These are phyloP conservation scores for Elsinoe batatas DNA, from an alignment of 2,329 filamentous ascomycete species.

Conservation along the genomic window DNA sequence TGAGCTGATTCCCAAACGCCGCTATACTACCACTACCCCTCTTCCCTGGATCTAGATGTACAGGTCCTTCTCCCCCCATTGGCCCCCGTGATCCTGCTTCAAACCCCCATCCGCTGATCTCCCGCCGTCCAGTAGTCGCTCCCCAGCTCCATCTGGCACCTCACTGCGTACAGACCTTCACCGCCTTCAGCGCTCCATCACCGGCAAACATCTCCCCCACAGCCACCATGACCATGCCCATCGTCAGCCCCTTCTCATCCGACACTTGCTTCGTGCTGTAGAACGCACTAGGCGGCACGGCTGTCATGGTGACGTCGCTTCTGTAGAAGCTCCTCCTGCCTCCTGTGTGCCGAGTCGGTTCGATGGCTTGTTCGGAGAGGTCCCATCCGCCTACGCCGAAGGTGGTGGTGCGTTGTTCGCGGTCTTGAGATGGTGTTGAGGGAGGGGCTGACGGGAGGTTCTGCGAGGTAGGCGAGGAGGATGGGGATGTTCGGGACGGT, in stretches of 20 bases:
- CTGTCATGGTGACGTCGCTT: constrained; percentile 15
- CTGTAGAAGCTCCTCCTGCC: constrained; percentile 1
- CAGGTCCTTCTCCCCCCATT: background rate
- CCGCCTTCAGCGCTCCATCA: background rate
- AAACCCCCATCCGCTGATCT: background rate
- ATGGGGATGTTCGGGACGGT: background rate
- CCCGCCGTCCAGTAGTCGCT: background rate
- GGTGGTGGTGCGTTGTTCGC: background rate
- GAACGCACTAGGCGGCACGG: constrained; percentile 16
- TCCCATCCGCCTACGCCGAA: background rate
- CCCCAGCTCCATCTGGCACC: background rate
- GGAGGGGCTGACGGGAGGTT: background rate
- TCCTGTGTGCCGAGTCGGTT: background rate
- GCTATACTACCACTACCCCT: too few relatives aligned
- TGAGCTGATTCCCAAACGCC: too few relatives aligned
- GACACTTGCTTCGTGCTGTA: constrained; percentile 7
- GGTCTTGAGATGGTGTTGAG: background rate
- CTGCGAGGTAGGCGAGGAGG: background rate
- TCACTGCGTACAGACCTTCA: constrained; percentile 8
- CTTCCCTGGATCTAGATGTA: too few relatives aligned
- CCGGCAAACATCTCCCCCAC: constrained; percentile 22
- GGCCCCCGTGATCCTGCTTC: background rate
- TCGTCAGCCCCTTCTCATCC: constrained; percentile 2
- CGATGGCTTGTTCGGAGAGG: background rate
- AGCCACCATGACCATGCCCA: constrained; percentile 9